Base-by-base conservation (phyloP, 2,329 filamentous ascomycete species). In the Magnaporthiopsis poae region DNA sequence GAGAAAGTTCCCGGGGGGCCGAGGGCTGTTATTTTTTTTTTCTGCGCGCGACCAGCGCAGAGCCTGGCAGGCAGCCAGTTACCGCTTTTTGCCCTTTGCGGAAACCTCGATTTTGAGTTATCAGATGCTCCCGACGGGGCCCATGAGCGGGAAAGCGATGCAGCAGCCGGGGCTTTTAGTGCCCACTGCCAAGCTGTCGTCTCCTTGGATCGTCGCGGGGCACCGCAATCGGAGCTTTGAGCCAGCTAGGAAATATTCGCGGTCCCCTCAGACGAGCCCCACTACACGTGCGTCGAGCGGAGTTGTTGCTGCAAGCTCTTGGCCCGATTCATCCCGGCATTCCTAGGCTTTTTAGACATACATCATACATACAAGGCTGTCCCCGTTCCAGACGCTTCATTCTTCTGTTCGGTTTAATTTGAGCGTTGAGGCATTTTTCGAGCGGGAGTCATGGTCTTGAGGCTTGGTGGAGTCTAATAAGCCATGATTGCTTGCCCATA, bases 81-180 rank as follows among this genome's bases (percentile, higher is more conserved):
- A 64, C 62, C 62, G 39, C 62, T 56, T 52, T 36, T 64, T 64
- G 29, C 15, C 25, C 18, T 29, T 31, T 9, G 60, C 31, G 31
- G 31, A 61, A 8, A 64, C 62, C 62, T 31, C 52, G 62, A 59
- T 64, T 64, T 64, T 59, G 62, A 64, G 62, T 64, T 64, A 64
- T 64, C 62, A 64, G 62, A 64, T 64, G 46, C 21, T 11, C 21
- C 25, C 3, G 21, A 56, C n/a, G 46, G 46, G 46, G 46, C 46
- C n/a, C 46, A 56, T 0, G 21, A 25, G 21, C 21, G 46, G 46
- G 46, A 25, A 7, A 25, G 46, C 18, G 46, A 56, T 56, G 46
- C 46, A 56, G 18, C 46, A 56, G 8, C 39, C 39, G 18, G 21
- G 11, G 46, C 21, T 8, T n/a, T 13, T 5, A 21, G n/a, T 11